Percentiles rank a stretch among this genome's conserved stretches.
Evolutionary conservation across 192 early-diverging fungal genomes (phyloP).

Genomic region (Jimgerdemannia flammicorona): DNA sequence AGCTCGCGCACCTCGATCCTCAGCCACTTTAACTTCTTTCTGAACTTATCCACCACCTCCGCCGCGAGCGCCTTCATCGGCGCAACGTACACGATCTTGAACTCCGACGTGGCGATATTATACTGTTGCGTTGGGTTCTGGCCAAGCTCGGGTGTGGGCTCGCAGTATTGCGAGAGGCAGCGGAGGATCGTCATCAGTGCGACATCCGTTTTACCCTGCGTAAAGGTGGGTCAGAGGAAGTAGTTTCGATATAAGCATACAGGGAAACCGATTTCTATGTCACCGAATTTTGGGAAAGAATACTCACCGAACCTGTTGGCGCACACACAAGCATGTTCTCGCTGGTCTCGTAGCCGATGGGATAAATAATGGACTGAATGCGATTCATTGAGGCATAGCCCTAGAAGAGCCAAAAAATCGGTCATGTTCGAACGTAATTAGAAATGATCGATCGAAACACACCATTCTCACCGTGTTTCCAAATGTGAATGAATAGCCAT

Average conservation of each 20-base stretch:
- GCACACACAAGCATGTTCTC: constrained; percentile 99
- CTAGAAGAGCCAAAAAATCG: constrained; percentile 9
- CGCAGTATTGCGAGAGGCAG: constrained; percentile 70
- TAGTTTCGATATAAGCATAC: neutral
- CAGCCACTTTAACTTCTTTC: constrained; percentile 74
- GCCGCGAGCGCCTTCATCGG: constrained; percentile 98
- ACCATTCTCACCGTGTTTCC: neutral
- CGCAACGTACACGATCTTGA: constrained; percentile 98
- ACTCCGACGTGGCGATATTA: constrained; percentile 76
- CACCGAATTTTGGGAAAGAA: constrained; percentile 1
- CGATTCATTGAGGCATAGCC: constrained; percentile 88
- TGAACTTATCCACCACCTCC: constrained; percentile 93
- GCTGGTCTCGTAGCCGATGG: constrained; percentile 90
- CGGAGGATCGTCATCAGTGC: constrained; percentile 92
- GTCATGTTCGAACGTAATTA: neutral
- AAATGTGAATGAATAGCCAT: neutral
- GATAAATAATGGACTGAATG: constrained; percentile 94
- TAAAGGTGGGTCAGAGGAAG: neutral
- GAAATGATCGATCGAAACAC: neutral
- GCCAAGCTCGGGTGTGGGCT: constrained; percentile 45
- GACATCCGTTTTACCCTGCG: constrained; percentile 90
- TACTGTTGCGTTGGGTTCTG: constrained; percentile 36
- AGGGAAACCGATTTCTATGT: neutral
- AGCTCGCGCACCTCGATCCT: constrained; percentile 88
- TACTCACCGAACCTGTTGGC: constrained; percentile 88